These are phyloP conservation scores for Leucogyrophana mollusca DNA, from an alignment of 768 basidiomycete genomes.

Conservation along the genomic window DNA sequence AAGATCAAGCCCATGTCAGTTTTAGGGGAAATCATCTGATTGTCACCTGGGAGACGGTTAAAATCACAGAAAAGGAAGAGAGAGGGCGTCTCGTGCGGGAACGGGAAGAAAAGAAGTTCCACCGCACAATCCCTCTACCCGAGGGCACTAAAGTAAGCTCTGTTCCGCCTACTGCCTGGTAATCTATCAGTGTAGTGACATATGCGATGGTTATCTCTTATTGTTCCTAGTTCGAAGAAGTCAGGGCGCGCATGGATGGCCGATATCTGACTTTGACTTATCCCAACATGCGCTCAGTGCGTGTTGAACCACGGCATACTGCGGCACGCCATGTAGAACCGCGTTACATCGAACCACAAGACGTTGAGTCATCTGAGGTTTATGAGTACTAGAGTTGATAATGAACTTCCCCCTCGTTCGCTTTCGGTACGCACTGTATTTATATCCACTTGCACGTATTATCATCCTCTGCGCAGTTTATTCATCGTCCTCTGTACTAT, in stretches of 20 bases:
- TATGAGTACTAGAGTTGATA: slow-evolving; percentile 29
- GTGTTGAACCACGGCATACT: slow-evolving; percentile 29
- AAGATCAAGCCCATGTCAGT: slow-evolving; percentile 75
- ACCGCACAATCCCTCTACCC: slow-evolving; percentile 68
- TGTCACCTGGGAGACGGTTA: slow-evolving; percentile 64
- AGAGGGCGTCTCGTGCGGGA: slow-evolving; percentile 61
- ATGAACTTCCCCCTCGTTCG: no score
- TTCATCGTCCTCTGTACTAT: no score
- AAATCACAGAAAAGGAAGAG: slow-evolving; percentile 61
- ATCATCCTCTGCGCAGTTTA: no score
- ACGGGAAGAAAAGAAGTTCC: slow-evolving; percentile 58
- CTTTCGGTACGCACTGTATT: no score
- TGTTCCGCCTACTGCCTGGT: not conserved
- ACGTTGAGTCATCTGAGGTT: slow-evolving; percentile 27
- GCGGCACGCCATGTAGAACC: slow-evolving; percentile 24
- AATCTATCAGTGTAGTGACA: not conserved
- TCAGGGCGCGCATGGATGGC: slow-evolving; percentile 64
- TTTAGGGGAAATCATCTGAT: slow-evolving; percentile 61
- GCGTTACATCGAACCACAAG: slow-evolving; percentile 31
- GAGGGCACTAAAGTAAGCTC: slow-evolving; percentile 66
- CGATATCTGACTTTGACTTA: slow-evolving; percentile 63
- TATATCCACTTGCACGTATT: no score
- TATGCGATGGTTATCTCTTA: slow-evolving; percentile 1
- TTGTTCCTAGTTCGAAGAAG: slow-evolving; percentile 62
- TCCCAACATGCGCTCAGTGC: slow-evolving; percentile 43